Evolutionary conservation across 2,329 filamentous ascomycete genomes (phyloP).

Genomic region (Ophiostoma angusticollis): DNA sequence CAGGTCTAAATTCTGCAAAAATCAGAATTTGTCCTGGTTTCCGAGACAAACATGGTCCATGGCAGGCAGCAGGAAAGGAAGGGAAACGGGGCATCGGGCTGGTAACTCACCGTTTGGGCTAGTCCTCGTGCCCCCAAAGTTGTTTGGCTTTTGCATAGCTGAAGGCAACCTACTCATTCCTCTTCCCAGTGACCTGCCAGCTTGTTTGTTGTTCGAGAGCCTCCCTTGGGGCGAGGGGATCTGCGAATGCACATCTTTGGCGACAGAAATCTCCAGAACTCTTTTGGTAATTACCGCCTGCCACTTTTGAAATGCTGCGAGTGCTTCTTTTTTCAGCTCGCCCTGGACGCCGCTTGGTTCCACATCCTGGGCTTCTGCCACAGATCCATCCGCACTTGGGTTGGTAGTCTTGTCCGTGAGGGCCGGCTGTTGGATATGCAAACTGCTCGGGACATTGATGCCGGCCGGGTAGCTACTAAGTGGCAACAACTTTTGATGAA

Average conservation of each 20-base stretch:
- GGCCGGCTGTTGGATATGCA: not conserved
- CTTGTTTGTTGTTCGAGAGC: not conserved
- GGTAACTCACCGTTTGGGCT: conserved; percentile 3
- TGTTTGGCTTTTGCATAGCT: not conserved
- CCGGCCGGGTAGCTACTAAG: not conserved
- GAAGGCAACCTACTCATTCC: not conserved
- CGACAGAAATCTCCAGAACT: conserved; percentile 52
- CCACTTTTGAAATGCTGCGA: conserved; percentile 73
- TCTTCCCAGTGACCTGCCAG: not conserved
- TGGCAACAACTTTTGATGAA: conserved; percentile 25
- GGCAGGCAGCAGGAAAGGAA: too few species aligned
- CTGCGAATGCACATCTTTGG: conserved; percentile 26
- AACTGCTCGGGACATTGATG: not conserved
- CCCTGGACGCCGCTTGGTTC: conserved; percentile 37
- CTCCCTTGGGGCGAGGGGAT: conserved; percentile 14
- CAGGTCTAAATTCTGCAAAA: too few species aligned
- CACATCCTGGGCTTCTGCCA: conserved; percentile 30
- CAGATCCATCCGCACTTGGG: not conserved
- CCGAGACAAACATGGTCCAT: too few species aligned
- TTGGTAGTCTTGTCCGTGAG: not conserved
- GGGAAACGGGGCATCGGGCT: too few species aligned
- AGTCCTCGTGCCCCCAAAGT: not conserved
- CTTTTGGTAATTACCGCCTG: conserved; percentile 55
- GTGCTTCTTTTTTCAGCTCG: conserved; percentile 55
- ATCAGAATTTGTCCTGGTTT: too few species aligned